These are phyloP conservation scores for Leccinellum luteum DNA, from an alignment of 768 basidiomycete genomes.

Conservation along the genomic window DNA sequence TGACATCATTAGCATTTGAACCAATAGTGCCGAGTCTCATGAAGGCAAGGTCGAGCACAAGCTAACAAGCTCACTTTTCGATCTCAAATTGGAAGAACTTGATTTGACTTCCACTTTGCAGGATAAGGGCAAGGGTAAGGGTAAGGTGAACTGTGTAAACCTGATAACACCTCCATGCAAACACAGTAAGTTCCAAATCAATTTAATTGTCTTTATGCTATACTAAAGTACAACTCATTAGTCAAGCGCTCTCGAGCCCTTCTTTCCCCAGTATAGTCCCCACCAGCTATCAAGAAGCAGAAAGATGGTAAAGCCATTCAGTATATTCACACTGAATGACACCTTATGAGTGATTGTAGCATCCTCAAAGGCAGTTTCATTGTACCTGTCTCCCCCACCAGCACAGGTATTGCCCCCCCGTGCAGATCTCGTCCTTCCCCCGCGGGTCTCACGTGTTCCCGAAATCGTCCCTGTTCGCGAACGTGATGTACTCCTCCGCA, in stretches of 20 bases:
- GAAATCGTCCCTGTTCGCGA: too few species aligned
- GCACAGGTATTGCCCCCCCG: too few species aligned
- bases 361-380: not conserved
- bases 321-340: not conserved
- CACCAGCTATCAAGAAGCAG: not conserved
- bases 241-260: not conserved
- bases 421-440: too few species aligned
- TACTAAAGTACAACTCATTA: not conserved
- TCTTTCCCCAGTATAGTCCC: not conserved
- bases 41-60: not conserved
- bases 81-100: not conserved
- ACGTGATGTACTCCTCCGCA: too few species aligned
- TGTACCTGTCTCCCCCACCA: not conserved
- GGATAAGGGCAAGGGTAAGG: not conserved
- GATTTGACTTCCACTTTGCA: not conserved
- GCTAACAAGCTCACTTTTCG: not conserved
- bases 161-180: not conserved
- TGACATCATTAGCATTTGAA: not conserved
- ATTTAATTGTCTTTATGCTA: not conserved
- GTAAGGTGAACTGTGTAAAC: not conserved
- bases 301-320: constrained; percentile 31
- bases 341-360: not conserved
- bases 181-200: not conserved
- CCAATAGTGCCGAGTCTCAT: not conserved
- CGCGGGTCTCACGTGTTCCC: too few species aligned